A percentile compares a stretch with the other conserved stretches of the same genome.
These are phyloP conservation scores for Plasmodium cynomolgi DNA, from an alignment of 169 alveolate genomes.

Conservation along the genomic window DNA sequence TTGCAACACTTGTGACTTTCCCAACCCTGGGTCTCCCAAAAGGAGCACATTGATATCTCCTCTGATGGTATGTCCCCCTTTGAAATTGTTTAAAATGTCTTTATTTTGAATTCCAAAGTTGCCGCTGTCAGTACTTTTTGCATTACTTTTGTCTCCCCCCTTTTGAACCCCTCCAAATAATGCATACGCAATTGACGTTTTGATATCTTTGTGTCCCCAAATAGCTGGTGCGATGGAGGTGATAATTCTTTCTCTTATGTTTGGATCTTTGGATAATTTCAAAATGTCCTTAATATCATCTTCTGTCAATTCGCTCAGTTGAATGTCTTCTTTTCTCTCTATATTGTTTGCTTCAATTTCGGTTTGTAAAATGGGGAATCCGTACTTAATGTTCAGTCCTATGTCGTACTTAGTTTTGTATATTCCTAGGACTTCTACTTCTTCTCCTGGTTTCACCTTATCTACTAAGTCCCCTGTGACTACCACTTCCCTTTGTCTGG, in stretches of 20 bases:
- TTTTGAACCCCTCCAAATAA: slow-evolving; percentile 95
- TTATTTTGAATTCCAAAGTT: slow-evolving; percentile 67
- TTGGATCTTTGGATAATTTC: slow-evolving; percentile 92
- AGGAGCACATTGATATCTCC: slow-evolving; percentile 97
- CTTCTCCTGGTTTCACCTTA: slow-evolving; percentile 99
- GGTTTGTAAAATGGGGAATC: slow-evolving; percentile 97
- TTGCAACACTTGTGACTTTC: slow-evolving; percentile 98
- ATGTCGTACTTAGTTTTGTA: slow-evolving; percentile 95
- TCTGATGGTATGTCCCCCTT: slow-evolving; percentile 96
- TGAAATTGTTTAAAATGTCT: slow-evolving; percentile 91
- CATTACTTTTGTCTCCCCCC: slow-evolving; percentile 76
- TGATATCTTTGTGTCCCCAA: slow-evolving; percentile 96
- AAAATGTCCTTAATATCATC: slow-evolving; percentile 94
- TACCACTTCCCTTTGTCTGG: slow-evolving; percentile 97
- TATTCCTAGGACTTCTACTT: slow-evolving; percentile 96
- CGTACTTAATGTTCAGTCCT: slow-evolving; percentile 95
- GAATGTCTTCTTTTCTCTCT: slow-evolving; percentile 92
- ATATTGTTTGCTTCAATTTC: slow-evolving; percentile 96
- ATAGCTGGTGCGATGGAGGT: slow-evolving; percentile 98
- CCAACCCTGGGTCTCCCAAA: slow-evolving; percentile 98
- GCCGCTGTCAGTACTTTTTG: slow-evolving; percentile 53
- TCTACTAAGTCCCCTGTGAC: slow-evolving; percentile 98
- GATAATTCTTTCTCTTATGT: slow-evolving; percentile 94
- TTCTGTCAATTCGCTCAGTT: slow-evolving; percentile 92
- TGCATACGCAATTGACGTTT: slow-evolving; percentile 93